Evolutionary conservation across 225 moss, liverwort and hornwort genomes (phyloP).

Genomic region (Bryoerythrophyllum caledonicum): DNA sequence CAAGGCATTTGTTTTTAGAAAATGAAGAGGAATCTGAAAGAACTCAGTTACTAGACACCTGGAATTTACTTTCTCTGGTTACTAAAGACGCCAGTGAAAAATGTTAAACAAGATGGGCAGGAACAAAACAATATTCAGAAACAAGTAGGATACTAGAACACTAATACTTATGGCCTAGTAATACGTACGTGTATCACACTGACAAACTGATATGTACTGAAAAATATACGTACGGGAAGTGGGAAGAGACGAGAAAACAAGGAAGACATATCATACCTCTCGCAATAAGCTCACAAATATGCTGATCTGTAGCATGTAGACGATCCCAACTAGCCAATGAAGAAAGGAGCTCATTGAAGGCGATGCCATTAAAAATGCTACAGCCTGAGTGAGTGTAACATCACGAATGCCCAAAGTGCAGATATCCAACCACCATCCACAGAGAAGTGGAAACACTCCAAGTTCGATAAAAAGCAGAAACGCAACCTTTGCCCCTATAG

Average conservation of each 20-base stretch:
- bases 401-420: conserved; percentile 97
- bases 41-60: background rate
- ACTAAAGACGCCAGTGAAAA: background rate
- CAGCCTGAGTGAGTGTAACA: conserved; percentile 75
- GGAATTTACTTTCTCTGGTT: background rate
- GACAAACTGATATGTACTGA: background rate
- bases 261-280: conserved; percentile 57
- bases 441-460: conserved; percentile 88
- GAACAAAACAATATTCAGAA: background rate
- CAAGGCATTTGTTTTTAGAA: background rate
- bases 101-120: background rate
- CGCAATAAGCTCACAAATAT: conserved; percentile 96
- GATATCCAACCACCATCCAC: conserved; percentile 99
- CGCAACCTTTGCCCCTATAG: conserved; percentile 86
- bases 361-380: conserved; percentile 82
- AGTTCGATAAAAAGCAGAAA: conserved; percentile 92
- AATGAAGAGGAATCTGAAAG: background rate
- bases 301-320: conserved; percentile 98
- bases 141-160: background rate
- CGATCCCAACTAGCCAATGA: conserved; percentile 98
- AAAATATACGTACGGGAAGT: background rate
- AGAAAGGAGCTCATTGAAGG: conserved; percentile 91
- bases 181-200: background rate
- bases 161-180: background rate
- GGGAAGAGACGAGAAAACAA: background rate